phyloP scores from a whole-genome alignment of 805 yeast species.

The Candida xiaguanensis region DNA sequence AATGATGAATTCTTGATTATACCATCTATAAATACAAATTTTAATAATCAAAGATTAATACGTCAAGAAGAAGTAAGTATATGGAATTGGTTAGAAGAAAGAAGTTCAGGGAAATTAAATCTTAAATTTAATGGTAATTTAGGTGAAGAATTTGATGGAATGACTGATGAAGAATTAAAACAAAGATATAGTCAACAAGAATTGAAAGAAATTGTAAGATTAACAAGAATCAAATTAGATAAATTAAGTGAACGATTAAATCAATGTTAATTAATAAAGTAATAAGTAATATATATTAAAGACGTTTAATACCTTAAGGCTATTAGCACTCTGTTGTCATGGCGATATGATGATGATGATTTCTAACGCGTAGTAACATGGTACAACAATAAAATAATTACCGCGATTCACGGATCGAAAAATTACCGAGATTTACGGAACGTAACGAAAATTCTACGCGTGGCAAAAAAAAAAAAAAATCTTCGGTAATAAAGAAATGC shows the following conservation, averaged over 20 bases:
- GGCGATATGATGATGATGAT: too few relatives aligned
- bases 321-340: too few relatives aligned
- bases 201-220: slow-evolving; percentile 41
- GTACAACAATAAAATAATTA: too few relatives aligned
- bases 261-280: background rate
- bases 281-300: background rate
- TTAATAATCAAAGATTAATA: slow-evolving; percentile 21
- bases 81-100: slow-evolving; percentile 67
- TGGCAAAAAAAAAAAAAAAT: background rate
- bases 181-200: slow-evolving; percentile 37
- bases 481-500: too few relatives aligned
- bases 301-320: too few relatives aligned
- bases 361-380: too few relatives aligned
- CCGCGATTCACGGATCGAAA: too few relatives aligned
- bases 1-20: slow-evolving; percentile 35
- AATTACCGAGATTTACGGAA: too few relatives aligned
- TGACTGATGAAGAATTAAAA: slow-evolving; percentile 10
- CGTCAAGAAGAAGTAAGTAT: slow-evolving; percentile 53
- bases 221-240: slow-evolving; percentile 42
- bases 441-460: background rate
- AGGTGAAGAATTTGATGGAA: slow-evolving; percentile 3
- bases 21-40: slow-evolving; percentile 37
- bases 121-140: slow-evolving; percentile 5
- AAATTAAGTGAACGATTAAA: slow-evolving; percentile 12
- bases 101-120: slow-evolving; percentile 21